phyloP scores from a whole-genome alignment of 208 protist species.

The Angomonas ambiguus region DNA sequence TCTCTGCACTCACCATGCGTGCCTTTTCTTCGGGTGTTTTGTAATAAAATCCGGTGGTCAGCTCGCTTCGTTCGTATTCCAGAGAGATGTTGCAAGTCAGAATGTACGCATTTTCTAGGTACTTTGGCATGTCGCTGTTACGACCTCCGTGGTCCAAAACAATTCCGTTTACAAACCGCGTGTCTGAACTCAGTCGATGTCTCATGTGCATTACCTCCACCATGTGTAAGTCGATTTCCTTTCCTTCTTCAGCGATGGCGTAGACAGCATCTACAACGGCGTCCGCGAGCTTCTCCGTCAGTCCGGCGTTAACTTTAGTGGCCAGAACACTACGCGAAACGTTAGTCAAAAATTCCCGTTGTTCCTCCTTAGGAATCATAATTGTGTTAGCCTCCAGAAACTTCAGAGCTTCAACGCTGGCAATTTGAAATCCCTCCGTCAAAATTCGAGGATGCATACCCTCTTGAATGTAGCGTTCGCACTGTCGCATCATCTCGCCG shows the following conservation, averaged over 20 bases:
- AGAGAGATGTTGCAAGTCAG: slow-evolving; percentile 99
- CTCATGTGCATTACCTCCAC: slow-evolving; percentile 99
- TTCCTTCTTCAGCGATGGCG: slow-evolving; percentile 72
- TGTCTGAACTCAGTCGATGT: slow-evolving; percentile 95
- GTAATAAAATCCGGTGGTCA: slow-evolving; percentile 98
- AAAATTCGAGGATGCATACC: slow-evolving; percentile 98
- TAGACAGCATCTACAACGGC: slow-evolving; percentile 97
- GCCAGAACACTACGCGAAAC: slow-evolving; percentile 94
- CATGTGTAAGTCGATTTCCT: slow-evolving; percentile 98
- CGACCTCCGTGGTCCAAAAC: slow-evolving; percentile 99
- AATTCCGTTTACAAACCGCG: slow-evolving; percentile 97
- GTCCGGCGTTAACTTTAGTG: slow-evolving; percentile 91
- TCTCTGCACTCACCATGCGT: slow-evolving; percentile 96
- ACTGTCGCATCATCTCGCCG: slow-evolving; percentile 99
- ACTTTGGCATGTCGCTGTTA: slow-evolving; percentile 98
- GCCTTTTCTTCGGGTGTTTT: slow-evolving; percentile 96
- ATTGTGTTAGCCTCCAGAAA: slow-evolving; percentile 81
- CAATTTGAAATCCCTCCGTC: slow-evolving; percentile 97
- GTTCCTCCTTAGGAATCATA: slow-evolving; percentile 55
- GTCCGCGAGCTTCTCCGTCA: slow-evolving; percentile 86
- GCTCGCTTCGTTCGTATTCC: slow-evolving; percentile 99
- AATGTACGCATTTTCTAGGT: slow-evolving; percentile 97
- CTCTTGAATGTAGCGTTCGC: slow-evolving; percentile 96
- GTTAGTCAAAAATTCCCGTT: slow-evolving; percentile 92
- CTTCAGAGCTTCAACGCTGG: slow-evolving; percentile 89